Evolutionary conservation across 2,329 filamentous ascomycete genomes (phyloP), one percentile per base, ranked within the genome.

Genomic region (Trichoderma gracile): DNA sequence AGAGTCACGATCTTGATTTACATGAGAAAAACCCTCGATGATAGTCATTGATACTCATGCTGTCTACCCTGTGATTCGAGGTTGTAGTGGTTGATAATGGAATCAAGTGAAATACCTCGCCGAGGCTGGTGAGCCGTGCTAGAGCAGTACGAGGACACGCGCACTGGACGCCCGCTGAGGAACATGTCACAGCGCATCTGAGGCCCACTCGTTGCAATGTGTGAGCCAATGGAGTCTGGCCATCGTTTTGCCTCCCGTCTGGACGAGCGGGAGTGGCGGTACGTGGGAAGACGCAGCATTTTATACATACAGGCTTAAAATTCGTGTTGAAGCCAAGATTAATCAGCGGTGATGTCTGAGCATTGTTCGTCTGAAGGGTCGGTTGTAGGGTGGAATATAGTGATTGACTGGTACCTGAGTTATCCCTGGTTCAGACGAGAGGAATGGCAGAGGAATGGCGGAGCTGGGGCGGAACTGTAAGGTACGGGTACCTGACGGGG

Each of bases 121-220:
- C 19, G 52, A 55, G 52, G 52, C 52, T 55, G 33, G 25, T 25
- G 21, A 23, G 17, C 33, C 2, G 30, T 33, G 45, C 38, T 50
- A 50, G 56, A 50, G 40, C 19, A 45, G 47, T 23, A 53, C 38
- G 23, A 43, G 21, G 25, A 53, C 38, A 49, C 47, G 40, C 47
- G 25, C 58, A 49, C 19, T n/a, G 52, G 21, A 21, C 42, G 7
- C 38, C 54, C 10, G 23, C 58, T 52, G 58, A 38, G 52, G 58
- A 61, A 61, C 47, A 52, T 61, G 58, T 61, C 58, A 53, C 58
- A 53, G 47, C 38, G 58, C 58, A 61, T 43, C 58, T 43, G 38
- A 23, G 19, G 46, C 25, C 58, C 58, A 45, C 47, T 33, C 33
- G 25, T 38, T 5, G 19, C 19, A n/a, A n/a, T 30, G 8, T n/a